Evolutionary conservation across 176 grass and related monocot genomes (phyloP).

Genomic region (Olyra latifolia): DNA sequence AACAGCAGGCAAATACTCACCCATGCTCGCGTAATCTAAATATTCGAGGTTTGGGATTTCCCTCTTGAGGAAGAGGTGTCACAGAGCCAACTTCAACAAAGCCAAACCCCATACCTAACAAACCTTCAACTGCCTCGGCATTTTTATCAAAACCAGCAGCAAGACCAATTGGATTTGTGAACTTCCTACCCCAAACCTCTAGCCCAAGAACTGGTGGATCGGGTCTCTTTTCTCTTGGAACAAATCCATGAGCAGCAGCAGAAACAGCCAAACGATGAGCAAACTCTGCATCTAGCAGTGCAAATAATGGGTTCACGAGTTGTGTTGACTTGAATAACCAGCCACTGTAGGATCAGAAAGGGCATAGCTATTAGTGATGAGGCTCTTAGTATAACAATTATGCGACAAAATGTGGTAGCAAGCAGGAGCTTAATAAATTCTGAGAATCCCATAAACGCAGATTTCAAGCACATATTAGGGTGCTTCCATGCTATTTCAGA

Average conservation of each 20-base stretch:
- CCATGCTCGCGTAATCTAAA: constrained; percentile 79
- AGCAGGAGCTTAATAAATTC: neutral
- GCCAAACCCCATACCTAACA: constrained; percentile 89
- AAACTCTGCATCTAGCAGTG: constrained; percentile 83
- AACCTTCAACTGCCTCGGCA: constrained; percentile 86
- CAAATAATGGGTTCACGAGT: constrained; percentile 81
- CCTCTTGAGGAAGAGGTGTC: constrained; percentile 90
- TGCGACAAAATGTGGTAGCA: neutral
- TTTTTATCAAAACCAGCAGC: constrained; percentile 99
- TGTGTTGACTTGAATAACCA: constrained; percentile 88
- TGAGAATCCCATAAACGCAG: neutral
- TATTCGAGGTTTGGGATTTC: constrained; percentile 92
- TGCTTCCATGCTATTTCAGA: constrained; percentile 3
- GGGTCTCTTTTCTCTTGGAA: constrained; percentile 89
- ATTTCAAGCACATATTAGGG: neutral
- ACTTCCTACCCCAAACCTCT: constrained; percentile 87
- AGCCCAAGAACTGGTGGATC: constrained; percentile 76
- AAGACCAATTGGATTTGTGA: constrained; percentile 86
- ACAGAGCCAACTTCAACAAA: constrained; percentile 99
- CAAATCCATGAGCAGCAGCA: constrained; percentile 78
- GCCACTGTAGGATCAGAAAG: constrained; percentile 53
- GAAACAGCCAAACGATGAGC: constrained; percentile 80
- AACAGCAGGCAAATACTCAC: constrained; percentile 46
- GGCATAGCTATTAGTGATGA: constrained; percentile 19
- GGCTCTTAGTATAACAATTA: neutral